phyloP scores from a whole-genome alignment of 2,329 filamentous ascomycete genomes.

The Ascosphaera apis region DNA sequence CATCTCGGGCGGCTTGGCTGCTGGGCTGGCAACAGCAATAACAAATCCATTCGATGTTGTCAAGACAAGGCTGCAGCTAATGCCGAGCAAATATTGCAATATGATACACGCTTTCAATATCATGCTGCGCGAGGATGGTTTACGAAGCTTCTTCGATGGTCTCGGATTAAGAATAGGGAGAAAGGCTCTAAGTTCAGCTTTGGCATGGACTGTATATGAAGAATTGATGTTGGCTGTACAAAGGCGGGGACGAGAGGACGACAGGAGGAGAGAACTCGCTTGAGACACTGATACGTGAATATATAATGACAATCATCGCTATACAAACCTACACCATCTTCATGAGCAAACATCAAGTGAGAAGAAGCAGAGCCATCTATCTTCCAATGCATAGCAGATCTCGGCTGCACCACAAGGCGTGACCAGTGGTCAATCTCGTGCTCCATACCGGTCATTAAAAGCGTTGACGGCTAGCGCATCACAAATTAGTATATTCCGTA shows the following conservation, averaged over 20 bases:
- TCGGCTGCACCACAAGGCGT: no score
- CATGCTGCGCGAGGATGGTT: conserved; percentile 65
- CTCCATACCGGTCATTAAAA: conserved; percentile 44
- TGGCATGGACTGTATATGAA: conserved; percentile 95
- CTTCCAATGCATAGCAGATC: no score
- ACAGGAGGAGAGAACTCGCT: no score
- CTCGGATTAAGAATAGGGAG: conserved; percentile 66
- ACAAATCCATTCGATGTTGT: conserved; percentile 95
- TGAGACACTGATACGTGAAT: no score
- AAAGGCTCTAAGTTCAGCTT: conserved; percentile 80
- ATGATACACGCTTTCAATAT: conserved; percentile 51
- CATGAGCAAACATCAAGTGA: neutral
- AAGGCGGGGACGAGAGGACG: neutral
- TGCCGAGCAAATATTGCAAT: conserved; percentile 62
- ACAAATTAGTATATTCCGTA: neutral
- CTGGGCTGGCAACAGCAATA: conserved; percentile 59
- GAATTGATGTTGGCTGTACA: conserved; percentile 38
- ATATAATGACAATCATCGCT: no score
- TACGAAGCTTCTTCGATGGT: conserved; percentile 63
- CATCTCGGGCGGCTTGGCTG: conserved; percentile 55
- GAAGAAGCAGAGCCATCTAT: no score
- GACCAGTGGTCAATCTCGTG: conserved; percentile 22
- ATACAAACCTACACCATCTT: no score
- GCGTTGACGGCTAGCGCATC: conserved; percentile 32
- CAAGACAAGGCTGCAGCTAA: conserved; percentile 83